Base-by-base conservation (phyloP, 2,329 filamentous ascomycete genomes). In the Davidsoniella australis region DNA sequence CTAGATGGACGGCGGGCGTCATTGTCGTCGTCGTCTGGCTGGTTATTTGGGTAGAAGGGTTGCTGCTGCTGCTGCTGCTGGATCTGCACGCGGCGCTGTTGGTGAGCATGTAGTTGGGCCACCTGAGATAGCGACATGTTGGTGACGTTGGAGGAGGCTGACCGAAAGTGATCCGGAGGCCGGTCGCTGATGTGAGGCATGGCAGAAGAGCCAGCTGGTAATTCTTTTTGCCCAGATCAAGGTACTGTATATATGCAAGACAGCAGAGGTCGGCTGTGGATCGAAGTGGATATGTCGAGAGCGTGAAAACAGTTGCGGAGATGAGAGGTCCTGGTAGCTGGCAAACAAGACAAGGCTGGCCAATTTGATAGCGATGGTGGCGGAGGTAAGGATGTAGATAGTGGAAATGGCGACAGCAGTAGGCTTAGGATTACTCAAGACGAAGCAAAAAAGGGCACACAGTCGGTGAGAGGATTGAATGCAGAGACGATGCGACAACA, bases 1-100 rank as follows among this genome's bases (percentile, higher is more conserved):
- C 64, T 72, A 5, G 66, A 67, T 18, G 68, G 68, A 12, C 70
- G 67, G 48, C 58, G 61, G 47, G 66, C 63, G 38, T 61, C 47
- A 16, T 52, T 42, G 41, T 52, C 50, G 26, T 33, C 33, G 12
- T 49, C 39, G 6, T 38, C 18, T 23, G 8, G 26, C 12, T 20
- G 40, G 17, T 33, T 33, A 12, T 12, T 33, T 10, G 29, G 29
- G 29, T 33, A 33, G 12, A 33, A 33, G 29, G 29, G 8, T 10
- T 8, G 26, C 12, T 33, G 29, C 20, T 37, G n/a, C 20, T 37
- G n/a, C 38, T 36, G 41, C 20, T 37, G n/a, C 38, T 36, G 41
- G 41, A 24, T 23, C 43, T 49, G 33, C 12, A 17, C 41, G 12
- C 38, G 29, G 42, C 29, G 29, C 12, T 42, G 41, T 7, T 42